Conservation (phyloP, 106 monocot species). For the Acorus calamus region DNA sequence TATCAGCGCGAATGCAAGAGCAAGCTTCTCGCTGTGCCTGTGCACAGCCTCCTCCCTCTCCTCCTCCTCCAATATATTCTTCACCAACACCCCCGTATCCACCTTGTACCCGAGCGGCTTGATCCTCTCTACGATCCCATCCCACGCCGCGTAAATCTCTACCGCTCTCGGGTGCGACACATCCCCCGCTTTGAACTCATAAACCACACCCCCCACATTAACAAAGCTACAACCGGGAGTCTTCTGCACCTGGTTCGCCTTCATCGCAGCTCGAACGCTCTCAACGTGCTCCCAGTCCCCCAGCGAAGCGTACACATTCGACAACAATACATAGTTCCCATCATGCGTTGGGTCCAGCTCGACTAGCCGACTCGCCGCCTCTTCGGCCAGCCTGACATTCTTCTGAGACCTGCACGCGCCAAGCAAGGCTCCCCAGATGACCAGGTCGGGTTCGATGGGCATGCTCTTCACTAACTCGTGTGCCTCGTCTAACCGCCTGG, state of each 20-base stretch:
- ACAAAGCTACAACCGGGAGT: constrained; percentile 50
- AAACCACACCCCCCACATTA: constrained; percentile 51
- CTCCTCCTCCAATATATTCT: too few relatives aligned
- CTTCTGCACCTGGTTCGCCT: constrained; percentile 25
- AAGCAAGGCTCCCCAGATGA: constrained; percentile 64
- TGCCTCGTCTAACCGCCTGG: constrained; percentile 36
- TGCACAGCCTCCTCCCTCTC: too few relatives aligned
- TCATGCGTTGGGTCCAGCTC: constrained; percentile 35
- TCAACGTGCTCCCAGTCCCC: constrained; percentile 28
- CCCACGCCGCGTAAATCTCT: neutral
- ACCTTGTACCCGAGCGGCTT: too few relatives aligned
- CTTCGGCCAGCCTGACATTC: constrained; percentile 42
- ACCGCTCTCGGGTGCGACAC: constrained; percentile 8
- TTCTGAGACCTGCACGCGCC: constrained; percentile 37
- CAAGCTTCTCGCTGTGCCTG: too few relatives aligned
- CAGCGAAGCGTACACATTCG: constrained; percentile 51
- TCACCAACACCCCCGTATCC: too few relatives aligned
- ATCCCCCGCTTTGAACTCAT: constrained; percentile 56
- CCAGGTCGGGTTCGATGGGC: constrained; percentile 47
- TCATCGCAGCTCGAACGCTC: constrained; percentile 45
- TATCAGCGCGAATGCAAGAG: too few relatives aligned
- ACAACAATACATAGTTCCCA: constrained; percentile 58
- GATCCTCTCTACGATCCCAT: too few relatives aligned
- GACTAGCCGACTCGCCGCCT: constrained; percentile 25
- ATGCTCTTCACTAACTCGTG: constrained; percentile 36